Base-by-base conservation (phyloP, 2,329 filamentous ascomycete species). In the Neurospora sp. region DNA sequence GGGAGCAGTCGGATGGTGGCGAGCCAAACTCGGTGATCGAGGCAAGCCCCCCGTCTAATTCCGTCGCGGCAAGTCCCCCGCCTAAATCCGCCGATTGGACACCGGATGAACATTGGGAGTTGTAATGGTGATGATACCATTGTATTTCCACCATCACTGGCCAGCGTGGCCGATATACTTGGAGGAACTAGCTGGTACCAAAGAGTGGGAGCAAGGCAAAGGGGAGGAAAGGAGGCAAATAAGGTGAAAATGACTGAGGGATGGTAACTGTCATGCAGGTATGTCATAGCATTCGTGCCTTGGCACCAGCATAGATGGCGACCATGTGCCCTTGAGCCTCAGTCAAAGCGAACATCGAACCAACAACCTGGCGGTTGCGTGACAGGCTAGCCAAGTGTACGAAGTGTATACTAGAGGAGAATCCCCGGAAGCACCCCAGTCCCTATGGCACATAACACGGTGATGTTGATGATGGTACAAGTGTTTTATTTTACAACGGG, bases 1-100 rank as follows among this genome's bases (percentile, higher is more conserved):
- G 76, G 11, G 78, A 80, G 70, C 72, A 74, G 19, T 75, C 76
- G 10, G 79, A 80, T 67, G 79, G 79, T 12, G 77, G 76, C 62
- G 36, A 67, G 39, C 70, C 68, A 8, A 36, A 17, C 52, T 62
- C 17, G 23, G 15, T 62, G 46, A 23, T 28, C 19, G 23, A 39
- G 73, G 72, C 12, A 67, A 70, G 2, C 46, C 72, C 46, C 10
- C 11, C 15, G 11, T 19, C 46, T 28, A 52, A 23, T 36, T 36
- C 5, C 33, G 33, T 41, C 4, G 33, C 40, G 38, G 38, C 4
- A 11, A 39, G 38, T 11, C 11, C 38, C 38, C 10, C 38, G 10
- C 38, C 38, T 39, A 39, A 39, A 39, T 11, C 11, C 11, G 38
- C 11, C 38, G 1, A 12, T 39, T 11, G 12, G 38, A 39, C 38